Base-by-base conservation (phyloP, 2,329 filamentous ascomycete genomes). In the Sclerotinia minor region DNA sequence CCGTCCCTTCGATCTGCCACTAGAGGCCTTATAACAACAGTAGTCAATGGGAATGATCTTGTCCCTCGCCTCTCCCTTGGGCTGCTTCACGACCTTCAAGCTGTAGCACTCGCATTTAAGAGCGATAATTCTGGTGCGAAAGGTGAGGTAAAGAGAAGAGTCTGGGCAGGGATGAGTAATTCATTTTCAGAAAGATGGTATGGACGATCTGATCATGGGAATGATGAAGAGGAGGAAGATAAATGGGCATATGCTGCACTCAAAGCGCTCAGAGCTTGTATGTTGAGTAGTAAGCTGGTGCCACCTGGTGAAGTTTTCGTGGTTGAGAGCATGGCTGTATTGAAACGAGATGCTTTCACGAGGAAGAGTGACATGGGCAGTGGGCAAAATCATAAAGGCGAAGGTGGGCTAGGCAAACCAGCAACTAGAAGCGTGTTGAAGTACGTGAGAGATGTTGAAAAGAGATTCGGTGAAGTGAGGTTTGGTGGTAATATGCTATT, bases 231-330 rank as follows among this genome's bases (percentile, higher is more conserved):
- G 11, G 85, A 88, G n/a, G 87, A 89, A 57, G 84, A 86, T 70
- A 81, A 86, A 41, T 93, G 90, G 90, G 87, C 88, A 0, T 87
- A 87, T 75, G 84, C 87, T 0, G 85, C 89, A 0, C 81, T 93
- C 7, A 87, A 88, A 73, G 84, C 84, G 0, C 78, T 94, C 21
- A 83, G 90, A 2, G 85, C 85, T 3, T 86, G 83, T 72, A 91
- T 93, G 87, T 83, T 85, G 69, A 88, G 85, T 64, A 81, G 84
- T 44, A 92, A 92, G 74, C 81, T 94, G 2, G 79, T 92, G 58
- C 91, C 91, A 1, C 91, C 91, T 0, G 91, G 91, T 0, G 90
- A 94, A 76, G 88, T 93, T 0, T 92, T 93, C 74, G 81, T 87
- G 2, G 83, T 93, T 2, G 89, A 92, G 78, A 89, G 84, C 32